Evolutionary conservation across 495 filamentous ascomycete species (phyloP).

Genomic region (Penicillium diatomitis): DNA sequence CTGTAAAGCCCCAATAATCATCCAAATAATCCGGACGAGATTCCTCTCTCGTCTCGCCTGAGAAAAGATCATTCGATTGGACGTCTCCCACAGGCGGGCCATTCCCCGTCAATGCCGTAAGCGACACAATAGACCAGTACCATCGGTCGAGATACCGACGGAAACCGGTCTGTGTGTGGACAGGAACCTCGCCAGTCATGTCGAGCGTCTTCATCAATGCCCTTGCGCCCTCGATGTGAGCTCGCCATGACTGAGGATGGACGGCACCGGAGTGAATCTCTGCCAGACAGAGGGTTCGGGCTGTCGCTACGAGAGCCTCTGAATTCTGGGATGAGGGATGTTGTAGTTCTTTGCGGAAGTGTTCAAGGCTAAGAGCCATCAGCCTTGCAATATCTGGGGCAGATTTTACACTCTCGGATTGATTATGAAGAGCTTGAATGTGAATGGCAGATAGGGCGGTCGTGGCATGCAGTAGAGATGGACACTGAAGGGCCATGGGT

Average conservation of each 20-base stretch:
- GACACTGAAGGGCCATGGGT: constrained; percentile 39
- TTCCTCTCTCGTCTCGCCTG: constrained; percentile 9
- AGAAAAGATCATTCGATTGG: constrained; percentile 9
- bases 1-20: constrained; percentile 41
- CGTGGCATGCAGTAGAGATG: constrained; percentile 37
- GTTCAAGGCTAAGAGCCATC: constrained; percentile 38
- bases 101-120: constrained; percentile 38
- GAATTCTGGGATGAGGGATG: constrained; percentile 26
- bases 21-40: constrained; percentile 31
- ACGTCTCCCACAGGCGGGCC: constrained; percentile 33
- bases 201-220: constrained; percentile 31
- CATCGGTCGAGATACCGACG: constrained; percentile 37
- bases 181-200: constrained; percentile 17
- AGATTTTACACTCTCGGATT: constrained; percentile 34
- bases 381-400: constrained; percentile 36
- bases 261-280: constrained; percentile 41
- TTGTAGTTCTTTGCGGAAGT: constrained; percentile 36
- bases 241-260: constrained; percentile 38
- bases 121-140: constrained; percentile 39
- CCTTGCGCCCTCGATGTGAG: constrained; percentile 37
- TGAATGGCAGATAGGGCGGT: constrained; percentile 41
- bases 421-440: constrained; percentile 34
- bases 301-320: constrained; percentile 37
- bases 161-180: constrained; percentile 27
- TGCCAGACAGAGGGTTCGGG: constrained; percentile 40